These are phyloP conservation scores for Moricandia moricandioides DNA, from an alignment of 345 rosid species.

Conservation along the genomic window DNA sequence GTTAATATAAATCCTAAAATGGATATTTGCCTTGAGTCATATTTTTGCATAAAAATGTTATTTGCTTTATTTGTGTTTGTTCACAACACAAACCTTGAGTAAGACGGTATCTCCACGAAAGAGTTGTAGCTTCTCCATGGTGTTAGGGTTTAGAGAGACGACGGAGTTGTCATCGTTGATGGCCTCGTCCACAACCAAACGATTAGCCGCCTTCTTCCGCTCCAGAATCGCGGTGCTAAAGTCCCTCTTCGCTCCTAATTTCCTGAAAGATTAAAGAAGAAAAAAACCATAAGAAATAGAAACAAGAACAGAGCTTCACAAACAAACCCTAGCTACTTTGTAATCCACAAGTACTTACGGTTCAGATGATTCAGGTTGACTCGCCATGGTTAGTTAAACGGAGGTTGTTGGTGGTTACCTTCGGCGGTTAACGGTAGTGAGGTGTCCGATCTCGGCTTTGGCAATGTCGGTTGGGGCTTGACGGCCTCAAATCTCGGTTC, in stretches of 20 bases:
- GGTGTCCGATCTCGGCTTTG: no score
- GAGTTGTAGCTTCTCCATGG: constrained; percentile 78
- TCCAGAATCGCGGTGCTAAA: constrained; percentile 74
- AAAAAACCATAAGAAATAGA: neutral
- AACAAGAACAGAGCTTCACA: neutral
- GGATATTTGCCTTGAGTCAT: neutral
- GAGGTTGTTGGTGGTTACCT: no score
- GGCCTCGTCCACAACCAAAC: constrained; percentile 68
- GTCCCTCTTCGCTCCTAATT: constrained; percentile 59
- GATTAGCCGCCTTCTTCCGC: constrained; percentile 62
- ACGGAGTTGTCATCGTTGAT: constrained; percentile 75
- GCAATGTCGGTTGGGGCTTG: no score
- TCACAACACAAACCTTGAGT: constrained; percentile 44
- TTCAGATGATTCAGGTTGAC: constrained; percentile 52
- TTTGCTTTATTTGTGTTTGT: no score
- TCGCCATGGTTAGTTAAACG: constrained; percentile 36
- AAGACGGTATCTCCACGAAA: constrained; percentile 74
- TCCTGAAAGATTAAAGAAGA: constrained; percentile 30
- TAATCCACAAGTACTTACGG: constrained; percentile 43
- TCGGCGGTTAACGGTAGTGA: no score
- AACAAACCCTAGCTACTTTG: neutral
- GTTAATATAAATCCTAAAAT: no score
- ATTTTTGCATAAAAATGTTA: no score
- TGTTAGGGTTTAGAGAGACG: constrained; percentile 57
- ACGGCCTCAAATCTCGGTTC: no score